These are phyloP conservation scores for Coniochaeta prunicola DNA, from an alignment of 2,329 filamentous ascomycete genomes.

Conservation along the genomic window DNA sequence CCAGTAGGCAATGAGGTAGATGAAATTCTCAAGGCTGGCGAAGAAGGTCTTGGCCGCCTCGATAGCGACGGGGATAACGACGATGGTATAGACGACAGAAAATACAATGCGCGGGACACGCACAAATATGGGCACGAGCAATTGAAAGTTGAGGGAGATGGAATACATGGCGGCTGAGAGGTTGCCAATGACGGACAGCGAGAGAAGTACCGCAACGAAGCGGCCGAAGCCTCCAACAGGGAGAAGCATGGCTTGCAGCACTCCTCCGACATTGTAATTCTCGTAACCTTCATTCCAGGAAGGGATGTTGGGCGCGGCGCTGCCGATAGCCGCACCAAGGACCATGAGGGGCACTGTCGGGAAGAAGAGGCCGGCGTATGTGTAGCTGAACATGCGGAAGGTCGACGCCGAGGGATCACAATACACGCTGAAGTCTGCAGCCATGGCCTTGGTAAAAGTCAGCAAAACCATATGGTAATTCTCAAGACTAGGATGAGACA, in stretches of 20 bases:
- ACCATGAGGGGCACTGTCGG: constrained; percentile 5
- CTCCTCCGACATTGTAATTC: constrained; percentile 1
- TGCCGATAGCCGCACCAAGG: constrained; percentile 7
- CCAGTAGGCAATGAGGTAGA: constrained; percentile 3
- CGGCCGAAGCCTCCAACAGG: constrained; percentile 17
- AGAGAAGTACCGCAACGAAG: constrained; percentile 28
- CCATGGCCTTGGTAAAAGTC: background rate
- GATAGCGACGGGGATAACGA: constrained; percentile 1
- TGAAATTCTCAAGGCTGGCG: constrained; percentile 2
- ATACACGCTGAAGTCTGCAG: background rate
- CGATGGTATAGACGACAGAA: background rate
- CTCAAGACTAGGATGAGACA: background rate
- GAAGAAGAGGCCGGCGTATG: constrained; percentile 1
- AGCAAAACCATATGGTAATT: background rate
- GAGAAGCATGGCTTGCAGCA: constrained; percentile 1
- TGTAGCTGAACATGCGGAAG: constrained; percentile 1
- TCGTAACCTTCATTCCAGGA: constrained; percentile 2
- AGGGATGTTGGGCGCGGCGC: constrained; percentile 2
- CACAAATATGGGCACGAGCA: background rate
- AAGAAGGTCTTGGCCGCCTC: background rate
- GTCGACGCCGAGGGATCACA: background rate
- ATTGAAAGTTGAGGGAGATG: constrained; percentile 24
- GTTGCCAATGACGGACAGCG: constrained; percentile 29
- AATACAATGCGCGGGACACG: constrained; percentile 1
- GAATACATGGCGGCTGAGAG: constrained; percentile 30